phyloP scores from a whole-genome alignment of 164 flowering plant species.

The Akebia trifoliata region DNA sequence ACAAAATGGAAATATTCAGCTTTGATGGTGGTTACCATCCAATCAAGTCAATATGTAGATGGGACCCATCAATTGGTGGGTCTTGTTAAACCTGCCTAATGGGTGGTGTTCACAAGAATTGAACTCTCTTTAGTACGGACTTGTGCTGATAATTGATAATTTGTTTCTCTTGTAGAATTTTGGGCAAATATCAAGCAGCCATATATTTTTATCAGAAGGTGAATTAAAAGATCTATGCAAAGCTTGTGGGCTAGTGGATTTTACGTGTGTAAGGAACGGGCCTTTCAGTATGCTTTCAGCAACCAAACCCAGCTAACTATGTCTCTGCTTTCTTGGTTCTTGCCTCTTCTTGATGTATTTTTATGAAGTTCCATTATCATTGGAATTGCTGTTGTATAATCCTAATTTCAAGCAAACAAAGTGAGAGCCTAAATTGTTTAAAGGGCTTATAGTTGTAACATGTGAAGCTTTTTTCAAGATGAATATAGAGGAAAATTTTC shows the following conservation, averaged over 20 bases:
- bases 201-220: constrained; percentile 45
- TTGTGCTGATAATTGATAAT: constrained; percentile 5
- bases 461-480: no score
- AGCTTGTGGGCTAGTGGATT: constrained; percentile 64
- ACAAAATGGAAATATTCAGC: neutral
- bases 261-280: constrained; percentile 54
- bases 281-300: constrained; percentile 74
- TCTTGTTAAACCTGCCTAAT: no score
- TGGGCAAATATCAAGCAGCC: constrained; percentile 43
- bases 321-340: no score
- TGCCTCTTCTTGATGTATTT: no score
- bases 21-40: neutral
- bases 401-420: no score
- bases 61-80: neutral
- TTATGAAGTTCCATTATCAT: no score
- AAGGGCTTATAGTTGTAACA: no score
- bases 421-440: no score
- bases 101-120: neutral
- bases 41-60: neutral
- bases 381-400: no score
- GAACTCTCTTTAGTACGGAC: neutral
- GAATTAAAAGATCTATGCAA: constrained; percentile 81
- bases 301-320: constrained; percentile 55
- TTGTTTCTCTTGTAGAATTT: constrained; percentile 33
- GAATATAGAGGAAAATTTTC: no score